Conservation (phyloP, 1,284 basidiomycete genomes). For the Anthracocystis walkeri region DNA sequence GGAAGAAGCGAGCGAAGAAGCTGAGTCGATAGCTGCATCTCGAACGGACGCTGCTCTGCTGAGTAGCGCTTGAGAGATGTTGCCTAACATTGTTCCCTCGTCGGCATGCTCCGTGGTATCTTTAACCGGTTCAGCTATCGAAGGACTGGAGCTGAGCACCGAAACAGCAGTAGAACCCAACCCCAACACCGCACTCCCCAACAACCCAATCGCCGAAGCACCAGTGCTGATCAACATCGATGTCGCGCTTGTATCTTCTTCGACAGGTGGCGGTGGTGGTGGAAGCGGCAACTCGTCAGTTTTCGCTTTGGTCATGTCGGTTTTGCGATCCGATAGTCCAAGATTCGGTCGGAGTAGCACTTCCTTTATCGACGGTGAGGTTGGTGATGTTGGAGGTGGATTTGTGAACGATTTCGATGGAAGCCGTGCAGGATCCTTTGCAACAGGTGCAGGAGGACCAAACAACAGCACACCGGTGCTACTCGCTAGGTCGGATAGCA, state of each 20-base stretch:
- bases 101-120: background rate
- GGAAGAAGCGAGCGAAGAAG: background rate
- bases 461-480: constrained; percentile 26
- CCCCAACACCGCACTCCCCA: constrained; percentile 22
- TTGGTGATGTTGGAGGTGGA: background rate
- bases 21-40: constrained; percentile 7
- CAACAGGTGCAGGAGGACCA: constrained; percentile 28
- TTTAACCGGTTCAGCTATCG: background rate
- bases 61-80: constrained; percentile 19
- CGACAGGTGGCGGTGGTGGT: constrained; percentile 1
- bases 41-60: constrained; percentile 11
- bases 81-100: constrained; percentile 1
- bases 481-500: constrained; percentile 18
- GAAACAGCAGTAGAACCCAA: constrained; percentile 22
- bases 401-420: background rate
- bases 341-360: constrained; percentile 18
- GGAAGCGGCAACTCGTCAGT: constrained; percentile 16
- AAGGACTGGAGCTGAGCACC: constrained; percentile 3
- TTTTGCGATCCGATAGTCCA: background rate
- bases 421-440: constrained; percentile 22
- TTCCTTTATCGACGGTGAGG: constrained; percentile 6
- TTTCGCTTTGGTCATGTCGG: background rate
- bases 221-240: constrained; percentile 15
- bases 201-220: constrained; percentile 23
- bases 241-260: constrained; percentile 6